phyloP scores from a whole-genome alignment of 805 yeast species.

The Nakazawaea siamensis region DNA sequence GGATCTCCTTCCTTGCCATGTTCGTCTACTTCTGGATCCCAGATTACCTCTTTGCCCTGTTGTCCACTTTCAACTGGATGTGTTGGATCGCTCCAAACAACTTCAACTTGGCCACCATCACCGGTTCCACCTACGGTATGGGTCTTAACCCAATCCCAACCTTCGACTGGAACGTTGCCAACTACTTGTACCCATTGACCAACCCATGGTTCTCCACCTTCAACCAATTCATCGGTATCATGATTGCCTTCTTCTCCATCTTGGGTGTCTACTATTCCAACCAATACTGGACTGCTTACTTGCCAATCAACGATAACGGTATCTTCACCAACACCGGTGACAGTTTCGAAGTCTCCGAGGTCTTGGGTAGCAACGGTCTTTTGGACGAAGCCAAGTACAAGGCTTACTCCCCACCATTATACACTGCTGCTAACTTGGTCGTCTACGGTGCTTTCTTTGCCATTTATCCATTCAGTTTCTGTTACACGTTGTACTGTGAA shows the following conservation, averaged over 20 bases:
- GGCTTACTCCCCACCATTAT: slow-evolving; percentile 58
- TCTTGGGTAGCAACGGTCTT: slow-evolving; percentile 32
- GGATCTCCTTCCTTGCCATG: slow-evolving; percentile 22
- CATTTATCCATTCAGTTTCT: slow-evolving; percentile 46
- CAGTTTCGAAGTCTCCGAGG: slow-evolving; percentile 34
- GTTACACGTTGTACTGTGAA: slow-evolving; percentile 39
- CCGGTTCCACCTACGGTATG: slow-evolving; percentile 37
- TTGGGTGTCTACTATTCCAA: slow-evolving; percentile 32
- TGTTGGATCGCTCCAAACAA: slow-evolving; percentile 50
- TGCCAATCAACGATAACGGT: slow-evolving; percentile 39
- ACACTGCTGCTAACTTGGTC: slow-evolving; percentile 53
- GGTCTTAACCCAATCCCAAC: slow-evolving; percentile 48
- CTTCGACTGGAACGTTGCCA: slow-evolving; percentile 41
- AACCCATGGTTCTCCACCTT: slow-evolving; percentile 33
- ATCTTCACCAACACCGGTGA: slow-evolving; percentile 45
- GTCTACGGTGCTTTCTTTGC: slow-evolving; percentile 51
- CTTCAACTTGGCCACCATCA: slow-evolving; percentile 36
- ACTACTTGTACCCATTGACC: slow-evolving; percentile 25
- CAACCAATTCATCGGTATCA: slow-evolving; percentile 25
- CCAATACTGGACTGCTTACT: slow-evolving; percentile 28
- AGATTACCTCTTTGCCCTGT: slow-evolving; percentile 30
- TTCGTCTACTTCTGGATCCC: slow-evolving; percentile 40
- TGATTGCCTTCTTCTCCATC: slow-evolving; percentile 24
- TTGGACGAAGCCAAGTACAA: slow-evolving; percentile 41
- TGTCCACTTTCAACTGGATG: slow-evolving; percentile 44